Evolutionary conservation across 495 filamentous ascomycete species (phyloP), one percentile per base, ranked within the genome.

Genomic region (Haplographium delicatum): DNA sequence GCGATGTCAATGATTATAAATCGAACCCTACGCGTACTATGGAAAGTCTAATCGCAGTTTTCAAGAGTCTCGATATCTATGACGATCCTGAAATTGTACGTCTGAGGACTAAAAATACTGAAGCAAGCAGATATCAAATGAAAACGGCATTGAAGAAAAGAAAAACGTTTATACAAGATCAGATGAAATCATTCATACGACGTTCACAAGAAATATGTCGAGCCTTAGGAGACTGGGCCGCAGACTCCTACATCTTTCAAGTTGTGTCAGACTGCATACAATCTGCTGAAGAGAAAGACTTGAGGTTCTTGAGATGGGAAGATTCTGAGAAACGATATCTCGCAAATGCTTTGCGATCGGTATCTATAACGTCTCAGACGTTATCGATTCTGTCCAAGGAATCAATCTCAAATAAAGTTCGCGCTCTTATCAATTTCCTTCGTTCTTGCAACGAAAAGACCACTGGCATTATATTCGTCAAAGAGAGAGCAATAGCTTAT

Each of bases 401-500:
- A n/a, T 49, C 46, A 9, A 27, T 40, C 22, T 49, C 46, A 4
- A 15, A 49, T 15, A 49, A 49, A 28, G 46, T 16, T 40, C 46
- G 33, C n/a, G 13, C 34, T 22, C 33, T 49, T 18, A 49, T 49
- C 20, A 3, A 49, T 26, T 49, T 38, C 20, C 46, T 49, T 10
- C n/a, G 16, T 2, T 27, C 46, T 39, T 49, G 34, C 30, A 13
- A 49, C 1, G 20, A 49, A 39, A 28, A n/a, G 3, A 49, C 46
- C 4, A 49, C 20, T 40, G 46, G 46, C 19, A 74, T 96, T 8
- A 67, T 95, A 1, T 96, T 96, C 54, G 88, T 81, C 13, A 69
- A 81, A 45, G 81, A 90, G 57, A 63, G 89, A 42, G 80, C 79
- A 10, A 84, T 79, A 1, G 86, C 86, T 15, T 71, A 73, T 5